A percentile compares a stretch with the other conserved stretches of the same genome.
phyloP scores from a whole-genome alignment of 371 early-diverging fungal species.

The Paraphysoderma sedebokerense region DNA sequence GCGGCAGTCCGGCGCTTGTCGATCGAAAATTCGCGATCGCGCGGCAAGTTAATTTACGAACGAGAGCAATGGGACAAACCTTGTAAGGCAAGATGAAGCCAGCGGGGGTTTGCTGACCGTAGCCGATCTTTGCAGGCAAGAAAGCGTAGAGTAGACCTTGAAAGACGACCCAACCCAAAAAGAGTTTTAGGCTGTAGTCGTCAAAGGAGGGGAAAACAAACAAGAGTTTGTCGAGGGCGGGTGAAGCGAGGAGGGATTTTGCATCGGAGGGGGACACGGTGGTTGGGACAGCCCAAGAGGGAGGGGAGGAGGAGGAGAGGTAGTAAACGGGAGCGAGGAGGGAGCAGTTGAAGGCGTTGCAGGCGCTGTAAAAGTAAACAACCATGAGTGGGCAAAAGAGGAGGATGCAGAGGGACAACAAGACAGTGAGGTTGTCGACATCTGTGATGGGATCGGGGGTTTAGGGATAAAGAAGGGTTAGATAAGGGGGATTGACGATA shows the following conservation, averaged over 20 bases:
- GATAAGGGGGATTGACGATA: too few species aligned
- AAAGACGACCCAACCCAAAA: constrained; percentile 45
- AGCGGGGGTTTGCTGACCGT: constrained; percentile 66
- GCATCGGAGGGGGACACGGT: constrained; percentile 6
- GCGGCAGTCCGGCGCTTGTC: too few species aligned
- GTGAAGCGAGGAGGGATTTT: neutral
- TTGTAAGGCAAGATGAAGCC: constrained; percentile 51
- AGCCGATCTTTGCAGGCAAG: constrained; percentile 46
- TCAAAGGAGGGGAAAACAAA: constrained; percentile 18
- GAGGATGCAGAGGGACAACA: constrained; percentile 26
- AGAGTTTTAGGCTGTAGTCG: constrained; percentile 27
- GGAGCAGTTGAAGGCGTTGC: constrained; percentile 41
- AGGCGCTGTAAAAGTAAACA: constrained; percentile 43
- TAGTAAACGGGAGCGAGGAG: constrained; percentile 32
- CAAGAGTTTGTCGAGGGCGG: neutral
- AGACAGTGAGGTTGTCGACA: constrained; percentile 24
- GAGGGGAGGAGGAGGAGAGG: constrained; percentile 10
- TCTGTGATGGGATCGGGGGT: too few species aligned
- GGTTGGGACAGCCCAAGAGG: constrained; percentile 8
- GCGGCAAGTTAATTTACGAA: neutral
- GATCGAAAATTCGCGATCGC: too few species aligned
- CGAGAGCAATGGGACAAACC: neutral
- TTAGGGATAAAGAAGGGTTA: too few species aligned
- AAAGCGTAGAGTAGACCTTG: constrained; percentile 43
- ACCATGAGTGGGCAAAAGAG: constrained; percentile 41